Evolutionary conservation across 2,329 filamentous ascomycete genomes (phyloP).

Genomic region (Blumeriella jaapii): DNA sequence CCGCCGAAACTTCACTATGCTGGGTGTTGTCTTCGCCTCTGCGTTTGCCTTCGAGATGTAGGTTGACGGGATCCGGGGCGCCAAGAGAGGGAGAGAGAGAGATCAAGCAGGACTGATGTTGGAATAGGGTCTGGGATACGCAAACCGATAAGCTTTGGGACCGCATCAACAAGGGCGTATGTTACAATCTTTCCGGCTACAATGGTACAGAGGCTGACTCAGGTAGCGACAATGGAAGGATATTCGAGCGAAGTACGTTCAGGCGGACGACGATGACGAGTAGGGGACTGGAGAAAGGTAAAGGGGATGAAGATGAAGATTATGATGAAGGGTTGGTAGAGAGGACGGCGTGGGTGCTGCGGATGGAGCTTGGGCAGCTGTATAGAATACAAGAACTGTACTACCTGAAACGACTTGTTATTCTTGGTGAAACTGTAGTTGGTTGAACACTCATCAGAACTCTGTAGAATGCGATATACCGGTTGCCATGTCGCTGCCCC

Average conservation of each 20-base stretch:
- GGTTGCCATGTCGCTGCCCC: too few relatives aligned
- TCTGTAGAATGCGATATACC: too few relatives aligned
- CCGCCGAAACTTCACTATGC: conserved; percentile 78
- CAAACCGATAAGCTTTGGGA: conserved; percentile 84
- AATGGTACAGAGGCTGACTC: conserved; percentile 20
- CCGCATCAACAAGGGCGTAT: conserved; percentile 78
- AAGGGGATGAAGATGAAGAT: not conserved
- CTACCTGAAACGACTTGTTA: conserved; percentile 8
- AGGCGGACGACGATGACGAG: conserved; percentile 50
- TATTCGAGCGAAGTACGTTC: conserved; percentile 81
- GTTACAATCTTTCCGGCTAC: conserved; percentile 32
- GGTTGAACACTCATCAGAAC: too few relatives aligned
- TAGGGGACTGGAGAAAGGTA: conserved; percentile 12
- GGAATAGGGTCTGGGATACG: conserved; percentile 66
- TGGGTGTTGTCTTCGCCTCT: conserved; percentile 72
- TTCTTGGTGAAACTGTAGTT: too few relatives aligned
- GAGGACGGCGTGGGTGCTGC: conserved; percentile 1
- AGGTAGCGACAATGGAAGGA: conserved; percentile 98
- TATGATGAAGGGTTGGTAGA: conserved; percentile 6
- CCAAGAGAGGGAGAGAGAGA: too few relatives aligned
- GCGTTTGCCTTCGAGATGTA: conserved; percentile 95
- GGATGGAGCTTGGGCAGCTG: conserved; percentile 13
- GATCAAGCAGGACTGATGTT: conserved; percentile 12
- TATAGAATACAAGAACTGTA: conserved; percentile 24
- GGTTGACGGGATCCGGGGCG: conserved; percentile 31